Base-by-base conservation (phyloP, 441 rosid species). In the Erodium texanum region DNA sequence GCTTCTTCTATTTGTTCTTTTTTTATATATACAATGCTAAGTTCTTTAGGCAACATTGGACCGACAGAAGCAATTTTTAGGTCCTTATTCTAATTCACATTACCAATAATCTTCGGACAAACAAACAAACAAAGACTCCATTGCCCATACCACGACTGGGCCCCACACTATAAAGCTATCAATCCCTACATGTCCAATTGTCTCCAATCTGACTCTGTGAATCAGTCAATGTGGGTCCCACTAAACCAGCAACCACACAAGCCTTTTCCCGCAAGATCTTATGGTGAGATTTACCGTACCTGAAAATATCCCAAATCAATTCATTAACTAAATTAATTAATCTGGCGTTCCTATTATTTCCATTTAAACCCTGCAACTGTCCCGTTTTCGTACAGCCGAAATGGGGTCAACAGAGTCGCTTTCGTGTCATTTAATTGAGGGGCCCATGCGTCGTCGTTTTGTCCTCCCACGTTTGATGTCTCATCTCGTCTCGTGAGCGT, bases 391-490 rank as follows among this genome's bases (percentile, higher is more conserved):
- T 52, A 52, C 59, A 22, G 59, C 20, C 20, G 7, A 16, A 3
- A 16, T 50, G 59, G 59, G 59, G 59, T 52, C 59, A 52, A 52
- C 59, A 52, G 22, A 18, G 59, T 52, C 59, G 20, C 59, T 52
- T 16, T 52, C 59, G 59, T 11, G 59, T 52, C 59, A 52, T 52
- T 52, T 41, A 16, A 52, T 52, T 52, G 19, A 4, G 22, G 22
- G 8, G 8, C 59, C 59, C 23, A 52, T 18, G 20, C 59, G 59
- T 52, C 59, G 59, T 52, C 59, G 59, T 52, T 52, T 52, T n/a
- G 59, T 52, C 59, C 8, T 18, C 22, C 59, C 59, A 52, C 59
- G 59, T 52, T 27, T 4, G 1, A 1, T 27, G 29, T 27, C 29
- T 27, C 29, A 4, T 27, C 29, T 27, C 29, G 29, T 27, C 29